Evolutionary conservation across 2,329 filamentous ascomycete genomes (phyloP).

Genomic region (Peltaster fructicola): DNA sequence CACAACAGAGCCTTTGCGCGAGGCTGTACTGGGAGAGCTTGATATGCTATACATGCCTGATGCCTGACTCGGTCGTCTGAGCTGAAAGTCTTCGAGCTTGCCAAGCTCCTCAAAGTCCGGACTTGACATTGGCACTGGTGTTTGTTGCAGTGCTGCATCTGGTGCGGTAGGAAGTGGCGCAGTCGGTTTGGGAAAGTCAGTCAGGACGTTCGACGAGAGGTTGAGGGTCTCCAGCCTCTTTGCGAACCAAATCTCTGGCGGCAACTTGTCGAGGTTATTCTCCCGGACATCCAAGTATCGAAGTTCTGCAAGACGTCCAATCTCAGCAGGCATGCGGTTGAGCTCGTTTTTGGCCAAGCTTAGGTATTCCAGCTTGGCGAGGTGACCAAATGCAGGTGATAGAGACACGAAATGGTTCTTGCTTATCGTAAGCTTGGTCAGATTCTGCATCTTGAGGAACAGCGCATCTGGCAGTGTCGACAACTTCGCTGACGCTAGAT

Average conservation of each 20-base stretch:
- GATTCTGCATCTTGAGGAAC: slow-evolving; percentile 70
- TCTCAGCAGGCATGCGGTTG: slow-evolving; percentile 65
- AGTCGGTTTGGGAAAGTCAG: slow-evolving; percentile 71
- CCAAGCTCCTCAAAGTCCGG: slow-evolving; percentile 66
- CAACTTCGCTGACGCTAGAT: slow-evolving; percentile 79
- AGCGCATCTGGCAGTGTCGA: slow-evolving; percentile 72
- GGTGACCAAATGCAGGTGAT: slow-evolving; percentile 65
- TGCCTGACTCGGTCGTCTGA: slow-evolving; percentile 67
- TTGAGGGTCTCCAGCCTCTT: slow-evolving; percentile 81
- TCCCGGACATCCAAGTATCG: slow-evolving; percentile 75
- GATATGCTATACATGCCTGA: slow-evolving; percentile 50
- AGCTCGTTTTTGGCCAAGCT: slow-evolving; percentile 88
- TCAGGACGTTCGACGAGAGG: slow-evolving; percentile 83
- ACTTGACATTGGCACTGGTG: slow-evolving; percentile 32
- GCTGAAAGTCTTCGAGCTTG: slow-evolving; percentile 42
- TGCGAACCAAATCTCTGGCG: slow-evolving; percentile 92
- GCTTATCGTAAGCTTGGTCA: slow-evolving; percentile 78
- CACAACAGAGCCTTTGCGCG: slow-evolving; percentile 65
- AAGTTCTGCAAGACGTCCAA: slow-evolving; percentile 73
- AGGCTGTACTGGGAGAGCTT: slow-evolving; percentile 22
- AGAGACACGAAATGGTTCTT: slow-evolving; percentile 91
- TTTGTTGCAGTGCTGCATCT: slow-evolving; percentile 19
- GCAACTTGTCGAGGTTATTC: slow-evolving; percentile 80
- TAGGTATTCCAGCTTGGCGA: slow-evolving; percentile 72
- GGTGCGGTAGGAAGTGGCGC: slow-evolving; percentile 36